Evolutionary conservation across 768 basidiomycete genomes (phyloP).

Genomic region (Rhodocollybia butyracea): DNA sequence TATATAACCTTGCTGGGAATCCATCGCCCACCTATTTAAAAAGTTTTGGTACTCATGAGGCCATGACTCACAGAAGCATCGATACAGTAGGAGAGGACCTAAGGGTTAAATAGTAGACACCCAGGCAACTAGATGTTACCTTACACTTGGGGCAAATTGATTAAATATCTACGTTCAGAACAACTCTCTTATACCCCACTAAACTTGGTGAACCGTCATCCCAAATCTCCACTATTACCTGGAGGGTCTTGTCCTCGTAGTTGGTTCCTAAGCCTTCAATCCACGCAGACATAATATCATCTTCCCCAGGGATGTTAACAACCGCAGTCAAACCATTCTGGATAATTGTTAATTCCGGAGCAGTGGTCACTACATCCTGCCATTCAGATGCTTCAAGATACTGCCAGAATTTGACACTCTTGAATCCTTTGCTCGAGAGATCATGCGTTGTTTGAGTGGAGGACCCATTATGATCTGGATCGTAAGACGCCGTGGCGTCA

Average conservation of each 20-base stretch:
- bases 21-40: no score
- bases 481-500: slow-evolving; percentile 4
- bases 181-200: slow-evolving; percentile 10
- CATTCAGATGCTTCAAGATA: slow-evolving; percentile 6
- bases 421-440: neutral
- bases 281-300: neutral
- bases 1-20: no score
- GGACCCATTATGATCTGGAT: slow-evolving; percentile 10
- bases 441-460: no score
- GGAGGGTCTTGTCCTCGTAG: slow-evolving; percentile 9
- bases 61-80: no score
- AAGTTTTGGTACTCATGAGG: no score
- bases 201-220: slow-evolving; percentile 10
- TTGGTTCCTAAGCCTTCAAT: slow-evolving; percentile 1
- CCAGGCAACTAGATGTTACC: no score
- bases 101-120: no score
- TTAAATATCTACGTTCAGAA: slow-evolving; percentile 6
- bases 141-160: no score
- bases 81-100: no score
- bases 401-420: slow-evolving; percentile 9
- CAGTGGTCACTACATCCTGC: neutral
- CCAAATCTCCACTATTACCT: slow-evolving; percentile 12
- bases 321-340: neutral
- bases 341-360: neutral
- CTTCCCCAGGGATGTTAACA: neutral